Conservation (phyloP, 805 yeast genomes). For the Saccharomycopsis sp. region DNA sequence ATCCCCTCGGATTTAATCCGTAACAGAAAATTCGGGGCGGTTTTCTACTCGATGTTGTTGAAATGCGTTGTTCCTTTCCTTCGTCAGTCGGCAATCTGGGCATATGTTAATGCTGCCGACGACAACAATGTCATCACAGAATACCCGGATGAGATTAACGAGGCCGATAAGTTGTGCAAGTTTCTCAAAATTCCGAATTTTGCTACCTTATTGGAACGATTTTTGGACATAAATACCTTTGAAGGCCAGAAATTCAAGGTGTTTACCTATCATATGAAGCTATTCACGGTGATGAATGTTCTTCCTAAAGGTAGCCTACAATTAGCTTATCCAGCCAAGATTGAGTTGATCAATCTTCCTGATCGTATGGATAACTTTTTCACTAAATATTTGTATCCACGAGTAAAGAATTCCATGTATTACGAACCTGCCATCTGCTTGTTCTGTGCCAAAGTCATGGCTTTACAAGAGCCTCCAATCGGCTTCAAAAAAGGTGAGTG, state of each 20-base stretch:
- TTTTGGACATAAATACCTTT: conserved; percentile 20
- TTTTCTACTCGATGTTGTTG: conserved; percentile 47
- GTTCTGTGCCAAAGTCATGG: conserved; percentile 66
- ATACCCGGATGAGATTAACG: conserved; percentile 29
- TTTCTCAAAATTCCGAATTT: conserved; percentile 44
- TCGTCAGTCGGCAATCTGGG: conserved; percentile 53
- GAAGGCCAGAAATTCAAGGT: conserved; percentile 25
- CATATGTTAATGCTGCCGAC: conserved; percentile 47
- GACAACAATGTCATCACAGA: conserved; percentile 20
- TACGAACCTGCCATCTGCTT: conserved; percentile 81
- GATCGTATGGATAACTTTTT: conserved; percentile 60
- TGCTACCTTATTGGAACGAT: conserved; percentile 21
- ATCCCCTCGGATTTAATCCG: background rate
- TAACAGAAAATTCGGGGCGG: conserved; percentile 28
- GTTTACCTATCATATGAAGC: conserved; percentile 14
- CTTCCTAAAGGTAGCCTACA: conserved; percentile 19
- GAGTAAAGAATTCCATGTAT: conserved; percentile 34
- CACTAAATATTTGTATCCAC: conserved; percentile 47
- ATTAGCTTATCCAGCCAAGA: conserved; percentile 58
- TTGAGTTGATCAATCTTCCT: conserved; percentile 62
- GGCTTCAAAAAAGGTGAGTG: conserved; percentile 69
- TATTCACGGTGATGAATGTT: conserved; percentile 6
- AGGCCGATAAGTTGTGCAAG: conserved; percentile 47
- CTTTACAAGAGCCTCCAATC: conserved; percentile 55
- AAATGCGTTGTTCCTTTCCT: conserved; percentile 58